phyloP scores from a whole-genome alignment of 73 alveolate species.

The Durusdinium trenchii region DNA sequence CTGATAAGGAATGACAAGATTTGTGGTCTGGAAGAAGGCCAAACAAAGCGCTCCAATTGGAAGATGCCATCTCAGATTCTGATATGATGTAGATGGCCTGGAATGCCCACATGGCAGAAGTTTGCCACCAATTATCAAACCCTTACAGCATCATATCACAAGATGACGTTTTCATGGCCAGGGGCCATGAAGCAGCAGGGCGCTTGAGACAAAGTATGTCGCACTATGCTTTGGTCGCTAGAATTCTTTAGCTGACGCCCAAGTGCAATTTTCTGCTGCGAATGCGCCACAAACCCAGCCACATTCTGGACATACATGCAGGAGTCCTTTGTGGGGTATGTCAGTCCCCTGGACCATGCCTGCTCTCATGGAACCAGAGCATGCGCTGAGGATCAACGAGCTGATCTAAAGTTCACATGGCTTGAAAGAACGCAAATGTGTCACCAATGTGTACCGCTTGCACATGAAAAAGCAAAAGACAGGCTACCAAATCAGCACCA shows the following conservation, averaged over 20 bases:
- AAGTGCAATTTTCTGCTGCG: slow-evolving; percentile 3
- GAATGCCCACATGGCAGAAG: slow-evolving; percentile 33
- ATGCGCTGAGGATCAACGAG: not conserved
- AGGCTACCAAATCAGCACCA: not conserved
- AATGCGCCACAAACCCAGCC: not conserved
- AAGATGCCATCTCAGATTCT: not conserved
- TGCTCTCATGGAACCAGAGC: not conserved
- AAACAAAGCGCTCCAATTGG: not conserved
- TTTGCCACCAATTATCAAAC: not conserved
- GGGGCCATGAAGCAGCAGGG: not conserved
- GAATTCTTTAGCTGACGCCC: not conserved
- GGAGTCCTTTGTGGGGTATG: not conserved
- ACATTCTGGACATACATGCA: slow-evolving; percentile 12
- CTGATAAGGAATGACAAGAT: too few species aligned
- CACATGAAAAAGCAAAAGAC: not conserved
- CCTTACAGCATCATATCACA: not conserved
- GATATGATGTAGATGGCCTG: too few species aligned
- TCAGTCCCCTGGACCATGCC: not conserved
- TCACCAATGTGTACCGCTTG: not conserved
- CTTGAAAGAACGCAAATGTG: not conserved
- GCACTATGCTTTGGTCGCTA: not conserved
- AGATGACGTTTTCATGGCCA: not conserved
- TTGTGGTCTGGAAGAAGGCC: slow-evolving; percentile 37
- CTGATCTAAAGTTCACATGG: not conserved
- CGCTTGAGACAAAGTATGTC: slow-evolving; percentile 15